These are phyloP conservation scores for Ganoderma sinense DNA, from an alignment of 1,284 basidiomycete species.

Conservation along the genomic window DNA sequence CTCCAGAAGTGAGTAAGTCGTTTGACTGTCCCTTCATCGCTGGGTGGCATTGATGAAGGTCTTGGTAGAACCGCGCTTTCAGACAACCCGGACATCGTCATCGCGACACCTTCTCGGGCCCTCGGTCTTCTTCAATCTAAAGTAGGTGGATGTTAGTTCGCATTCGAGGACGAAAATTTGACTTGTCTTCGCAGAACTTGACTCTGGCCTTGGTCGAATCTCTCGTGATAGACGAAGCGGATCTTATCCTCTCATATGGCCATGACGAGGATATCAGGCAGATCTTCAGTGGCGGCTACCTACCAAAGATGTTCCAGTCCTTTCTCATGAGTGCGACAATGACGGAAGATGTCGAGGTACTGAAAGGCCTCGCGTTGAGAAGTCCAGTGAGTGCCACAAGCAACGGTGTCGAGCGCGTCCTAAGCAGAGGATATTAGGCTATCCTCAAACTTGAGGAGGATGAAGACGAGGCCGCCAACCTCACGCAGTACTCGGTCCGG, in stretches of 20 bases:
- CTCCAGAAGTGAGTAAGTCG: conserved; percentile 73
- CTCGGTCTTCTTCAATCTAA: conserved; percentile 84
- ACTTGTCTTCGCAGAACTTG: conserved; percentile 54
- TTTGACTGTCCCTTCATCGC: neutral
- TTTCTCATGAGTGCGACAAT: conserved; percentile 99
- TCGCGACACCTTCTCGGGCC: conserved; percentile 91
- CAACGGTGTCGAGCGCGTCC: neutral
- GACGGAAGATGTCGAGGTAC: conserved; percentile 92
- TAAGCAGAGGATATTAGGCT: conserved; percentile 53
- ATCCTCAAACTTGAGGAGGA: conserved; percentile 88
- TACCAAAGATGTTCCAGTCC: conserved; percentile 93
- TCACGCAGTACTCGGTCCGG: conserved; percentile 90
- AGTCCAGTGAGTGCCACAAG: conserved; percentile 73
- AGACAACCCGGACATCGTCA: conserved; percentile 92
- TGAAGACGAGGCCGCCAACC: conserved; percentile 78
- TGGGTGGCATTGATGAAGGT: neutral
- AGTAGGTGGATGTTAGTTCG: conserved; percentile 44
- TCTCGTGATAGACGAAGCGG: conserved; percentile 97
- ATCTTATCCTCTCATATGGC: conserved; percentile 96
- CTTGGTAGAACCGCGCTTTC: conserved; percentile 74
- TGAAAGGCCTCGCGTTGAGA: conserved; percentile 89
- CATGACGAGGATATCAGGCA: conserved; percentile 92
- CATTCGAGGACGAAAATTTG: neutral
- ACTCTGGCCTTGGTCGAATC: conserved; percentile 75
- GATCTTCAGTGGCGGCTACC: conserved; percentile 78